Conservation (phyloP, 169 alveolate genomes). For the Eimeria necatrix region DNA sequence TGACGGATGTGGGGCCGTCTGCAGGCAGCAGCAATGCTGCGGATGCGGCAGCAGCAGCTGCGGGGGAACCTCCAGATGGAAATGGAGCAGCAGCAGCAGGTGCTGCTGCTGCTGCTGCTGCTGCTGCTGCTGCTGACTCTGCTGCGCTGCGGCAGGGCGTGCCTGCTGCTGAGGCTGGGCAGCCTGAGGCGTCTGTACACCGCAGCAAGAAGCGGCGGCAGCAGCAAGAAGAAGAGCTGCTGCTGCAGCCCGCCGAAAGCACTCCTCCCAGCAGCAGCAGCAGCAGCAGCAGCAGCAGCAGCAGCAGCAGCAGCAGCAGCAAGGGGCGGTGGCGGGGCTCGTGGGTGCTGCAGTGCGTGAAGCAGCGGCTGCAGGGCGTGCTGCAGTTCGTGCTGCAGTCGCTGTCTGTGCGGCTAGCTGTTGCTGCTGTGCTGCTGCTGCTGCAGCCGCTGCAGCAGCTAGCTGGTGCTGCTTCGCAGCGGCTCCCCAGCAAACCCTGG, state of each 20-base stretch:
- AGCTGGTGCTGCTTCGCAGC: neutral
- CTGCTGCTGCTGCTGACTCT: neutral
- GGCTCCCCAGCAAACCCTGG: conserved; percentile 62
- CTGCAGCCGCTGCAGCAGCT: conserved; percentile 32
- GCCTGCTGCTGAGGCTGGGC: too few species aligned
- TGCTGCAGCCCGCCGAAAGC: neutral
- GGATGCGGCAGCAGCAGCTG: too few species aligned
- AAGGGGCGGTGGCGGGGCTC: neutral
- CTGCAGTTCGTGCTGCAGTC: conserved; percentile 35
- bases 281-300: conserved; percentile 22
- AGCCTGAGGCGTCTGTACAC: neutral
- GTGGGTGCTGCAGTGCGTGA: neutral
- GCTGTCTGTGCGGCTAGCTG: conserved; percentile 53
- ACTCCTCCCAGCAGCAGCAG: conserved; percentile 15
- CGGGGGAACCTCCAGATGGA: too few species aligned
- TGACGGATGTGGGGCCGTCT: neutral
- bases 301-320: conserved; percentile 51
- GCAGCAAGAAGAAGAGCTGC: neutral
- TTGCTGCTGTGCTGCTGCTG: neutral
- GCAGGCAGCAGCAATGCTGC: neutral
- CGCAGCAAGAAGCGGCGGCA: conserved; percentile 28
- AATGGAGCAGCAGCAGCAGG: conserved; percentile 3
- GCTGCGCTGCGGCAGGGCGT: too few species aligned
- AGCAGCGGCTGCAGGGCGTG: neutral
- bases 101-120: neutral